Percentiles rank a stretch among this genome's conserved stretches.
These are phyloP conservation scores for Gossypium thurberi DNA, from an alignment of 345 rosid species.

Conservation along the genomic window DNA sequence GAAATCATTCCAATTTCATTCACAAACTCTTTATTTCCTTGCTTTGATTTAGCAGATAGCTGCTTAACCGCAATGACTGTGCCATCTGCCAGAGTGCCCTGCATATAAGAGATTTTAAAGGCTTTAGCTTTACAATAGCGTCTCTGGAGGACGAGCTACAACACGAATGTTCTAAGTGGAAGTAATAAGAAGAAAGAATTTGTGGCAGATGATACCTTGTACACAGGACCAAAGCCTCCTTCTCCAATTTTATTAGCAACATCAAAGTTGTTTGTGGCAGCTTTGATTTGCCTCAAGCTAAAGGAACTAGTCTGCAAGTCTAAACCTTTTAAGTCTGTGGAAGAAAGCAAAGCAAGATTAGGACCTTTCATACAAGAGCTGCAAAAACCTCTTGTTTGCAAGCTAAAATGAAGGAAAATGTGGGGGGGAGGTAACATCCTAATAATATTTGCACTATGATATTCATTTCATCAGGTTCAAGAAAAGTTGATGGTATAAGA, in stretches of 20 bases:
- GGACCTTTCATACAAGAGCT: background rate
- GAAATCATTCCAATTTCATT: slow-evolving; percentile 38
- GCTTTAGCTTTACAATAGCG: slow-evolving; percentile 22
- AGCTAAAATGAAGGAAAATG: background rate
- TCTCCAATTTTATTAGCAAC: slow-evolving; percentile 33
- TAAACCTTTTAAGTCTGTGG: slow-evolving; percentile 25
- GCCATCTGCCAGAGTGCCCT: slow-evolving; percentile 49
- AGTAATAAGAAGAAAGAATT: background rate
- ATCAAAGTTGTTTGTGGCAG: slow-evolving; percentile 36
- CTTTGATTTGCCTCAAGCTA: slow-evolving; percentile 27
- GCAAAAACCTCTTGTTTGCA: background rate
- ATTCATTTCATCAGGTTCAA: background rate
- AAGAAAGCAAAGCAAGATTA: slow-evolving; percentile 6
- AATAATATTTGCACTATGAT: background rate
- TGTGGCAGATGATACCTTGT: slow-evolving; percentile 22
- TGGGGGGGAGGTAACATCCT: background rate
- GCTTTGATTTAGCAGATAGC: slow-evolving; percentile 43
- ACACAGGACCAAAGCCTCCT: slow-evolving; percentile 44
- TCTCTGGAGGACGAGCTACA: slow-evolving; percentile 15
- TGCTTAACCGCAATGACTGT: slow-evolving; percentile 50
- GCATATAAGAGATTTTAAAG: slow-evolving; percentile 9
- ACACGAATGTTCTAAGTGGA: too few species aligned
- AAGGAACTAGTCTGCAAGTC: slow-evolving; percentile 22
- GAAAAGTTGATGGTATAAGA: background rate
- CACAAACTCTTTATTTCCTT: slow-evolving; percentile 42